Evolutionary conservation across 2,329 filamentous ascomycete species (phyloP), one percentile per base, ranked within the genome.

Genomic region (Arachnopeziza araneosa): DNA sequence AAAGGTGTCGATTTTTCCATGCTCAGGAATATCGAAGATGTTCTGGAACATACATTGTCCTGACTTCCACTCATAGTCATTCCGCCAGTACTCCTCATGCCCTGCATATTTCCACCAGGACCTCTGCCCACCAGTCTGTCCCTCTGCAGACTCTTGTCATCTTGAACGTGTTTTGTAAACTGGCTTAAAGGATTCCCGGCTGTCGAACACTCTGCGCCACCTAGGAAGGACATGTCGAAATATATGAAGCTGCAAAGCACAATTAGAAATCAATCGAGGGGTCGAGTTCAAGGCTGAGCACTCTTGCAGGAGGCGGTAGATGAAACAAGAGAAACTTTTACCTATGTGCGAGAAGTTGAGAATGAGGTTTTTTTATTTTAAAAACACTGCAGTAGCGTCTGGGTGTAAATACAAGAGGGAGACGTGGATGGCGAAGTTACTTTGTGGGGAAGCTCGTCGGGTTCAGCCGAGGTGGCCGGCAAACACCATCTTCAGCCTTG

Each of bases 161-260:
- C 91, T 73, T 96, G 90, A 60, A 95, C 91, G 76, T 97, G 93
- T 77, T 99, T 99, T 66, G 93, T 91, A 75, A 99, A 96, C 80
- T 98, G 95, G 73, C 91, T 93, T 70, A 99, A 86, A 60, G 96
- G 95, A 76, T 99, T 99, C 72, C 89, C 91, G 66, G 90, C 92
- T 63, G 95, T 96, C 59, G 93, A 98, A 82, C 95, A 99, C 79
- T 98, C 95, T 69, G 93, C 90, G 69, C 93, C 93, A 77, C 91
- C 91, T 70, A 98, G 83, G 76, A 99, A 98, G 58, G 93, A 97
- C 93, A 99, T 98, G 36, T 14, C 17, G 36, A 44, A 8, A 44
- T 44, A 44, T 44, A 61, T 32, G 53, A 14, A 2, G 12, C 2
- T 19, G 26, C 23, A 10, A 26, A 24, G 32, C 17, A 32, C 30